Conservation (phyloP, 805 yeast species). For the Candida multigemmis region DNA sequence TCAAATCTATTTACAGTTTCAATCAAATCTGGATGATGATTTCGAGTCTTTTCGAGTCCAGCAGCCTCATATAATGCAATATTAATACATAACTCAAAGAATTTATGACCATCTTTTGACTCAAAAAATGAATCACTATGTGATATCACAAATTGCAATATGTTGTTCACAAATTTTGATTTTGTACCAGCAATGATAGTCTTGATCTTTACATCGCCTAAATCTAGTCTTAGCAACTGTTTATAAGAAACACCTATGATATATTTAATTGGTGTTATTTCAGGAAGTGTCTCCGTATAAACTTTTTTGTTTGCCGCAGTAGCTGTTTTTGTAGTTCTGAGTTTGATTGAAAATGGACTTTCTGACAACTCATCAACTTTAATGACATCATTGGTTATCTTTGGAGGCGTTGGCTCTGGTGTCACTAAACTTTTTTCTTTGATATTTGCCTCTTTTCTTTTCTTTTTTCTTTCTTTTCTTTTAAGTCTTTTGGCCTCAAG, state of each 20-base stretch:
- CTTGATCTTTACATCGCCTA: conserved; percentile 28
- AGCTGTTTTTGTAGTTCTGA: conserved; percentile 11
- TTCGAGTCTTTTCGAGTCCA: conserved; percentile 20
- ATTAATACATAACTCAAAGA: conserved; percentile 20
- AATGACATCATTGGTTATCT: conserved; percentile 1
- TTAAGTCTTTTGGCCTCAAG: background rate
- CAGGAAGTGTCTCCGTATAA: conserved; percentile 19
- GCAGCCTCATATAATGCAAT: conserved; percentile 26
- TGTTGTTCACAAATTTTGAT: conserved; percentile 18
- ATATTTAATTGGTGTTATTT: conserved; percentile 22
- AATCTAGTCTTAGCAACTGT: conserved; percentile 21
- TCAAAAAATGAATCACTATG: conserved; percentile 16
- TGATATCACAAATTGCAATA: conserved; percentile 14
- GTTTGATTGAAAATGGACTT: conserved; percentile 14
- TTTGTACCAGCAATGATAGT: conserved; percentile 21
- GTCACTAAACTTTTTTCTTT: conserved; percentile 1
- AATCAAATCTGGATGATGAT: conserved; percentile 14
- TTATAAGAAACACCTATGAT: conserved; percentile 27
- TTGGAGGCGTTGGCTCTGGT: conserved; percentile 1
- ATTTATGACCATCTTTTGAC: conserved; percentile 10
- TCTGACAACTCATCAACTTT: conserved; percentile 1
- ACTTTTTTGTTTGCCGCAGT: conserved; percentile 11
- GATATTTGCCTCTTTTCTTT: conserved; percentile 1
- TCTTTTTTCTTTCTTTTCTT: conserved; percentile 1
- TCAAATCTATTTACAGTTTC: conserved; percentile 18